Conservation (phyloP, 257 asterid species). For the Solanum neorickii region DNA sequence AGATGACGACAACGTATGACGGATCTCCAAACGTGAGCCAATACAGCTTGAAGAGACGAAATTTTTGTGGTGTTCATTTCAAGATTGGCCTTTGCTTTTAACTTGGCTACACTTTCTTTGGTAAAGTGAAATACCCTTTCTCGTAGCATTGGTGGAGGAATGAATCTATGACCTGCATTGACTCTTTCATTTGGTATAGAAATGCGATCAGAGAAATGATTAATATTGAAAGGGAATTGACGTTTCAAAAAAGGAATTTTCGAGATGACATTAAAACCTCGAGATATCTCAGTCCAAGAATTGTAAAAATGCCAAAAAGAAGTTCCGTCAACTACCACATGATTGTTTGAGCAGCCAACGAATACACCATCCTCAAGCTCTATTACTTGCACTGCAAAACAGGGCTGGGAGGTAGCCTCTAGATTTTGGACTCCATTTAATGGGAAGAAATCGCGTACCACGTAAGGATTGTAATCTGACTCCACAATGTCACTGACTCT, state of each 20-base stretch:
- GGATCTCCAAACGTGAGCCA: slow-evolving; percentile 41
- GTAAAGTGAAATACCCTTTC: slow-evolving; percentile 23
- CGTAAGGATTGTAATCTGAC: neutral
- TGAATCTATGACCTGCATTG: neutral
- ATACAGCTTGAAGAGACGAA: slow-evolving; percentile 35
- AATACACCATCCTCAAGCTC: slow-evolving; percentile 37
- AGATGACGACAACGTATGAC: slow-evolving; percentile 9
- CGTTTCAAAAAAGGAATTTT: slow-evolving; percentile 14
- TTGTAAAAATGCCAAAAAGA: slow-evolving; percentile 31
- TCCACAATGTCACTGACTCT: slow-evolving; percentile 8
- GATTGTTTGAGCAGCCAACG: slow-evolving; percentile 29
- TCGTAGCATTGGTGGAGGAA: neutral
- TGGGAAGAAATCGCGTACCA: slow-evolving; percentile 20
- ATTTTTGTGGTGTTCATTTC: slow-evolving; percentile 9
- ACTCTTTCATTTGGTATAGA: neutral
- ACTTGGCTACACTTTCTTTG: slow-evolving; percentile 6
- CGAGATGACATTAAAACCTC: slow-evolving; percentile 10
- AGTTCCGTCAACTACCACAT: slow-evolving; percentile 15
- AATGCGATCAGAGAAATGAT: neutral
- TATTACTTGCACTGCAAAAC: slow-evolving; percentile 26
- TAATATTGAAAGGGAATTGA: slow-evolving; percentile 5
- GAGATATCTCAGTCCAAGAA: slow-evolving; percentile 2
- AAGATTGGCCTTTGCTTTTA: slow-evolving; percentile 27
- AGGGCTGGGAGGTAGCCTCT: slow-evolving; percentile 20
- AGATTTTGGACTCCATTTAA: slow-evolving; percentile 6